phyloP scores from a whole-genome alignment of 2,329 filamentous ascomycete genomes.

The Cladorrhinum sp. region DNA sequence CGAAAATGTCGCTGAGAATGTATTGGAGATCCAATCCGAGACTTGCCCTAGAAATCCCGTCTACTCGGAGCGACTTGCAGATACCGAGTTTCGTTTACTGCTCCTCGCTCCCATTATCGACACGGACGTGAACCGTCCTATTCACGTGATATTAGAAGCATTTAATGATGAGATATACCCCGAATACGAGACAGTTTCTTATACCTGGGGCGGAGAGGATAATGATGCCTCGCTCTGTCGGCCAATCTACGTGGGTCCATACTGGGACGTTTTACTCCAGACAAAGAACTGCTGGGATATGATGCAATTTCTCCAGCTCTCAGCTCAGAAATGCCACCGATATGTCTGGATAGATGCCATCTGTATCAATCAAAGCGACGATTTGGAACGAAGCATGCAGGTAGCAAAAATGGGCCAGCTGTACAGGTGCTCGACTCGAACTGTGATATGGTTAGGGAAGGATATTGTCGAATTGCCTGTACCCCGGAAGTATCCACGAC shows the following conservation, averaged over 20 bases:
- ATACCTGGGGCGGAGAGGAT: conserved; percentile 31
- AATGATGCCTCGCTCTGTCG: conserved; percentile 21
- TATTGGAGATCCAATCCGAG: not conserved
- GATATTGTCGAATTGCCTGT: not conserved
- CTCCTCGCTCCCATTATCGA: not conserved
- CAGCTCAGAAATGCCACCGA: conserved; percentile 3
- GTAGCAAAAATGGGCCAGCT: conserved; percentile 27
- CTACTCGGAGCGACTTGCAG: not conserved
- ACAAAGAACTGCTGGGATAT: conserved; percentile 31
- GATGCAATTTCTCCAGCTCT: conserved; percentile 22
- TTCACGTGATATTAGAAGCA: conserved; percentile 21
- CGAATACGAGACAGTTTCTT: conserved; percentile 32
- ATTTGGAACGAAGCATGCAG: conserved; percentile 21
- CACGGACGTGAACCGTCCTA: not conserved
- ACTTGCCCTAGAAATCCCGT: not conserved
- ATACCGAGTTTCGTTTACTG: conserved; percentile 2
- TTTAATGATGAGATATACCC: conserved; percentile 22
- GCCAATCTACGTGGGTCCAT: conserved; percentile 28
- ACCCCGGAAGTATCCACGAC: not conserved
- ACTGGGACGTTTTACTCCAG: conserved; percentile 31
- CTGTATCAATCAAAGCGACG: conserved; percentile 27
- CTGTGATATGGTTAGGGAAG: conserved; percentile 12
- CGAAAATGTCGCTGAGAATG: not conserved
- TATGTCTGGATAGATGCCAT: conserved; percentile 24
- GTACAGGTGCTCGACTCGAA: conserved; percentile 5